Evolutionary conservation across 495 filamentous ascomycete genomes (phyloP).

Genomic region (Penicillium silybi): DNA sequence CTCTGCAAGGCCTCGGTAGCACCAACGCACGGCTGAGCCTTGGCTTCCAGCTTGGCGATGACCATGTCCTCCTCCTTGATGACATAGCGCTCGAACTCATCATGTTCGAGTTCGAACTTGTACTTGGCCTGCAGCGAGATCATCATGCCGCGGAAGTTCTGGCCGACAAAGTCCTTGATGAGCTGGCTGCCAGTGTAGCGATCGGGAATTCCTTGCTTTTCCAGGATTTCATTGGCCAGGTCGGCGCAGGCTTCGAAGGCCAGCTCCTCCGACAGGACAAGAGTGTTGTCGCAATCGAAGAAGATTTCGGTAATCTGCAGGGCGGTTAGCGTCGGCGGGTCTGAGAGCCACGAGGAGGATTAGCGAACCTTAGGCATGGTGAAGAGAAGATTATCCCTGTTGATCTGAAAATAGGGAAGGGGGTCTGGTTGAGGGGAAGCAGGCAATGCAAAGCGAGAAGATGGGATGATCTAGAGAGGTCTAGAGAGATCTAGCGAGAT

Average conservation of each 20-base stretch:
- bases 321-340: slow-evolving; percentile 19
- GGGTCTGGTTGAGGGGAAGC: neutral
- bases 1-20: slow-evolving; percentile 64
- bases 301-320: slow-evolving; percentile 74
- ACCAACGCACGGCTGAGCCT: slow-evolving; percentile 72
- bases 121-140: slow-evolving; percentile 70
- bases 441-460: neutral
- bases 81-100: slow-evolving; percentile 74
- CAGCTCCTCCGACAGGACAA: slow-evolving; percentile 85
- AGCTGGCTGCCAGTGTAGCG: slow-evolving; percentile 79
- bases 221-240: slow-evolving; percentile 85
- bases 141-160: slow-evolving; percentile 95
- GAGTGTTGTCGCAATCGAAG: slow-evolving; percentile 97
- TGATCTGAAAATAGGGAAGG: neutral
- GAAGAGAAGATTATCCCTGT: slow-evolving; percentile 12
- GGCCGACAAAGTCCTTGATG: slow-evolving; percentile 86
- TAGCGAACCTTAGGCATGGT: slow-evolving; percentile 46
- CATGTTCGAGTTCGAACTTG: slow-evolving; percentile 61
- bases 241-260: slow-evolving; percentile 95
- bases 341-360: neutral
- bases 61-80: slow-evolving; percentile 77
- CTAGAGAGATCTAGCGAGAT: slow-evolving; percentile 1
- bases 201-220: slow-evolving; percentile 56
- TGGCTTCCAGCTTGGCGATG: slow-evolving; percentile 68
- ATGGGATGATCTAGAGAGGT: neutral